Conservation (phyloP, 306 rosid genomes). For the Fagus sylvatica region DNA sequence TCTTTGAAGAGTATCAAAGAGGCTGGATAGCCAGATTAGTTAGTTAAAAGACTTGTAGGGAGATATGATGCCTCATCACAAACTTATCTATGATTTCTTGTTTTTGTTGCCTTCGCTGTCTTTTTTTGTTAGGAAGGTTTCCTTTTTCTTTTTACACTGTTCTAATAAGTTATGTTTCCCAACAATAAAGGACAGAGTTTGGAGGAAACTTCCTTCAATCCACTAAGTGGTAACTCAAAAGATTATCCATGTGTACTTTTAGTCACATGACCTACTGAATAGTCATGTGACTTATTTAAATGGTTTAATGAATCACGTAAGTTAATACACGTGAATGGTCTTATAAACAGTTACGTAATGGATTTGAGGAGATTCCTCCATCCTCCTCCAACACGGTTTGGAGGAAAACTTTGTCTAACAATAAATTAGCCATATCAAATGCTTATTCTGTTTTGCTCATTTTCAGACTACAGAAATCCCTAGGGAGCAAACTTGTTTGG, state of each 20-base stretch:
- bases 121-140: background rate
- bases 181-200: no score
- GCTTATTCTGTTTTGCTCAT: background rate
- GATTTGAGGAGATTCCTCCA: no score
- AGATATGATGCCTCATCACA: background rate
- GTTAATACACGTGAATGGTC: no score
- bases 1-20: background rate
- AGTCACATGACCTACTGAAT: no score
- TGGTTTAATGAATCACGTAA: no score
- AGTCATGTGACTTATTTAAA: no score
- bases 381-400: no score
- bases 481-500: background rate
- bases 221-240: no score
- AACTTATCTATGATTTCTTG: background rate
- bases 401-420: no score
- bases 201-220: no score
- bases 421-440: background rate
- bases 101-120: background rate
- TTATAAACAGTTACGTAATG: no score
- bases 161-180: background rate
- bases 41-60: background rate
- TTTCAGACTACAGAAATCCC: slow-evolving; percentile 5
- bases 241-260: no score
- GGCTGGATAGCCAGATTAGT: background rate
- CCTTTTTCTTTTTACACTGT: background rate